Evolutionary conservation across 345 rosid genomes (phyloP), one percentile per base, ranked within the genome.

Genomic region (Adansonia digitata): DNA sequence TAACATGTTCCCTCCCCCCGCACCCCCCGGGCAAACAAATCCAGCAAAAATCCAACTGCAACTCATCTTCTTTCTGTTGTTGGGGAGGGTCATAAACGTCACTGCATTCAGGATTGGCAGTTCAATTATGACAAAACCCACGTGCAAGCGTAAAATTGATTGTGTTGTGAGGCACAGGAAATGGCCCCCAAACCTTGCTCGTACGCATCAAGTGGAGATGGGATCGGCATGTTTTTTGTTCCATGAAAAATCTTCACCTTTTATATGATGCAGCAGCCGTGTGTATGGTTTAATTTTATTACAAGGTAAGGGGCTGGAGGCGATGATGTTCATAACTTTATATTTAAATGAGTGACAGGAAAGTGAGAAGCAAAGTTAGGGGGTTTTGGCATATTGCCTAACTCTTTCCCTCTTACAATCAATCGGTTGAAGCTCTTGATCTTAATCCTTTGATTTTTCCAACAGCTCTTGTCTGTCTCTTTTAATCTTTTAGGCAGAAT

Each of bases 311-410:
- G 83, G 14, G 49, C 67, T 40, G 37, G 71, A 77, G 80, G 67
- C 77, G 80, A 77, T 76, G 77, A 53, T 74, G 77, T 67, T 52
- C 72, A 46, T 72, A 42, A 67, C 75, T 75, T 82, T 77, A 29
- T 84, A 81, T n/a, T 76, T 83, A 65, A 86, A 79, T 77, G 86
- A 31, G 81, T 79, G 82, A 82, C 61, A 83, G 76, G 80, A 84
- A 79, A 83, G 39, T n/a, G 55, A 2, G 0, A 80, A 82, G 68
- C 81, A 84, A 84, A 83, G 79, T 77, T 76, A 81, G 13, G 34
- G 74, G 77, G 65, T 71, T 81, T 31, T 84, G 80, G 80, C 81
- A 78, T 83, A 73, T 62, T 79, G 77, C 75, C 73, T 31, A 60
- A 49, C 83, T 43, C 55, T 35, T 20, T n/a, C 10, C 53, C 60